These are phyloP conservation scores for Myriangium duriaei DNA, from an alignment of 2,329 filamentous ascomycete genomes.

Conservation along the genomic window DNA sequence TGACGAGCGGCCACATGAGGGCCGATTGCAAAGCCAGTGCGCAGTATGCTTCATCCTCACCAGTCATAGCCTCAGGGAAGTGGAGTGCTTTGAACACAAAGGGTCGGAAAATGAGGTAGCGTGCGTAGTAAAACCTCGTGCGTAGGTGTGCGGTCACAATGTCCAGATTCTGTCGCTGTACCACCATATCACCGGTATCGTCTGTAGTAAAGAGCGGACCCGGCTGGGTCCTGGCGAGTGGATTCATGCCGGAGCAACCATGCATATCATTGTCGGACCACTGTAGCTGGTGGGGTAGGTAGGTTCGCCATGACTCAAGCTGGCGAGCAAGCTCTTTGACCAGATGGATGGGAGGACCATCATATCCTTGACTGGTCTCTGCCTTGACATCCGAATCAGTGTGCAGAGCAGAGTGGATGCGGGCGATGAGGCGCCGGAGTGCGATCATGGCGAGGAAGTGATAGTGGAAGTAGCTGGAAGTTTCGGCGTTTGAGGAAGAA, in stretches of 20 bases:
- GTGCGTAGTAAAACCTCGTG: constrained; percentile 47
- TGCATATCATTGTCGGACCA: constrained; percentile 44
- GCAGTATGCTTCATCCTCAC: constrained; percentile 43
- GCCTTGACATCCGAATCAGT: constrained; percentile 16
- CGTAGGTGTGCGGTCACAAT: constrained; percentile 45
- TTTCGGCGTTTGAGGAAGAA: constrained; percentile 36
- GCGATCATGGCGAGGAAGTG: constrained; percentile 50
- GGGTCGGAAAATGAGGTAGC: constrained; percentile 45
- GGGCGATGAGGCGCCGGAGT: constrained; percentile 40
- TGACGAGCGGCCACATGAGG: constrained; percentile 48
- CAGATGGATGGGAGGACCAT: constrained; percentile 28
- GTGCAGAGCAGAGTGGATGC: constrained; percentile 41
- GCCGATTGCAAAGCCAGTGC: constrained; percentile 45
- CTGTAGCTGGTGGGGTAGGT: constrained; percentile 42
- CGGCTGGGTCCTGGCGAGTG: constrained; percentile 16
- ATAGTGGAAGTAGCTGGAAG: constrained; percentile 40
- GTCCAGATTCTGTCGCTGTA: constrained; percentile 42
- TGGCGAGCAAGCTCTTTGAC: constrained; percentile 42
- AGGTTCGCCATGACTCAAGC: constrained; percentile 45
- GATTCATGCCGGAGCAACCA: constrained; percentile 26
- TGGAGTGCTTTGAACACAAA: constrained; percentile 50
- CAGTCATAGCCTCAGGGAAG: constrained; percentile 40
- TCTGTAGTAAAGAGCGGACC: constrained; percentile 36
- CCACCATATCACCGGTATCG: constrained; percentile 31
- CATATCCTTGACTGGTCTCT: constrained; percentile 23